Conservation (phyloP, 1,284 basidiomycete species). For the Mycosarcoma maydis region DNA sequence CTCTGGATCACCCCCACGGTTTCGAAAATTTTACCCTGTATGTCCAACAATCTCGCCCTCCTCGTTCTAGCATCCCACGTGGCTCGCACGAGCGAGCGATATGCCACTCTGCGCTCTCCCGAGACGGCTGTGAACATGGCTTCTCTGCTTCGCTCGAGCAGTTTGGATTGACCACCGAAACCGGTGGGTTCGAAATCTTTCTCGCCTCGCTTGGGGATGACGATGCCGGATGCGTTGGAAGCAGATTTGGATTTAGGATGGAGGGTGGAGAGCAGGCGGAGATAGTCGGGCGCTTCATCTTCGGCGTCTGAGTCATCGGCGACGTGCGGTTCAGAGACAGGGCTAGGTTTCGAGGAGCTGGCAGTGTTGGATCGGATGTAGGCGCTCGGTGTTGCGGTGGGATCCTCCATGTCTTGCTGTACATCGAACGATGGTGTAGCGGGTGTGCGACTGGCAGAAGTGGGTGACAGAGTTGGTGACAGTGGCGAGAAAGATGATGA, state of each 20-base stretch:
- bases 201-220: slow-evolving; percentile 63
- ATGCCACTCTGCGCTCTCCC: slow-evolving; percentile 71
- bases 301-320: slow-evolving; percentile 36
- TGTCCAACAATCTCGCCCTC: slow-evolving; percentile 53
- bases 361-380: slow-evolving; percentile 3
- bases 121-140: slow-evolving; percentile 86
- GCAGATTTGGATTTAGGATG: slow-evolving; percentile 22
- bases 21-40: slow-evolving; percentile 57
- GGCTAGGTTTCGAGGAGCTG: background rate
- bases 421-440: slow-evolving; percentile 6
- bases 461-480: too few relatives aligned
- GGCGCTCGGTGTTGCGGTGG: slow-evolving; percentile 22
- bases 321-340: background rate
- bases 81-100: slow-evolving; percentile 51
- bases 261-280: slow-evolving; percentile 35
- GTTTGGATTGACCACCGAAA: slow-evolving; percentile 75
- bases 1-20: slow-evolving; percentile 51
- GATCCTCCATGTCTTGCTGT: slow-evolving; percentile 27
- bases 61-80: slow-evolving; percentile 51
- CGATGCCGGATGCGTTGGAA: slow-evolving; percentile 1
- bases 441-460: background rate
- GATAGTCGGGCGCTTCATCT: slow-evolving; percentile 48
- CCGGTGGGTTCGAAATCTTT: slow-evolving; percentile 79
- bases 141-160: slow-evolving; percentile 80
- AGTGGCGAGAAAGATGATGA: too few relatives aligned